Conservation (phyloP, 441 rosid genomes). For the Omphalea diandra region DNA sequence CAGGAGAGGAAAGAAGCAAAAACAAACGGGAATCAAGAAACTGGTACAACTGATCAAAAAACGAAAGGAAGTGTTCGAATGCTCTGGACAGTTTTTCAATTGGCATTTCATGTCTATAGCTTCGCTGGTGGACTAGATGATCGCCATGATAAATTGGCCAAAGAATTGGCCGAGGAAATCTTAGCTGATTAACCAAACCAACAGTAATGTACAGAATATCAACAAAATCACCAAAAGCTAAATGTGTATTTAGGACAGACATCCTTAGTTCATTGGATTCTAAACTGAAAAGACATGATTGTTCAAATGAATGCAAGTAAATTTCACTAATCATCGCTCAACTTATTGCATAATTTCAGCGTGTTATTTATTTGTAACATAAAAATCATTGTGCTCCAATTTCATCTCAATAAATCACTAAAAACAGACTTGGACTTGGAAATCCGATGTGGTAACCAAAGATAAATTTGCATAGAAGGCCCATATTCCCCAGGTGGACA, state of each 20-base stretch:
- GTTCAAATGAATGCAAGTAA: background rate
- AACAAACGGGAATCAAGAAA: conserved; percentile 21
- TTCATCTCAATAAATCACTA: background rate
- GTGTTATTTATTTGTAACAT: background rate
- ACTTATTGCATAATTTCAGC: too few species aligned
- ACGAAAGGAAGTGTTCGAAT: conserved; percentile 33
- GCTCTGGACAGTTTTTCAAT: conserved; percentile 67
- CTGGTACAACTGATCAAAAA: conserved; percentile 21
- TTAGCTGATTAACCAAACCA: background rate
- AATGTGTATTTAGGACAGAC: background rate
- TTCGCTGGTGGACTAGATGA: conserved; percentile 83
- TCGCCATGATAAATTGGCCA: conserved; percentile 51
- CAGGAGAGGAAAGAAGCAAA: conserved; percentile 52
- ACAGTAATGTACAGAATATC: background rate
- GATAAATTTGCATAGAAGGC: too few species aligned
- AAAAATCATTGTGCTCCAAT: background rate
- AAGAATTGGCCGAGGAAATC: conserved; percentile 62
- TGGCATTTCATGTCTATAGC: conserved; percentile 62
- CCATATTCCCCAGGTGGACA: too few species aligned
- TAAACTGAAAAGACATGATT: too few species aligned
- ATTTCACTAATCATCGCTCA: too few species aligned
- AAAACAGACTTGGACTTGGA: background rate
- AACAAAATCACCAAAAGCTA: background rate
- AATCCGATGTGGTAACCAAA: too few species aligned
- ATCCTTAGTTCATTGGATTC: background rate